These are phyloP conservation scores for Boletellus emodensis DNA, from an alignment of 768 basidiomycete species.

Conservation along the genomic window DNA sequence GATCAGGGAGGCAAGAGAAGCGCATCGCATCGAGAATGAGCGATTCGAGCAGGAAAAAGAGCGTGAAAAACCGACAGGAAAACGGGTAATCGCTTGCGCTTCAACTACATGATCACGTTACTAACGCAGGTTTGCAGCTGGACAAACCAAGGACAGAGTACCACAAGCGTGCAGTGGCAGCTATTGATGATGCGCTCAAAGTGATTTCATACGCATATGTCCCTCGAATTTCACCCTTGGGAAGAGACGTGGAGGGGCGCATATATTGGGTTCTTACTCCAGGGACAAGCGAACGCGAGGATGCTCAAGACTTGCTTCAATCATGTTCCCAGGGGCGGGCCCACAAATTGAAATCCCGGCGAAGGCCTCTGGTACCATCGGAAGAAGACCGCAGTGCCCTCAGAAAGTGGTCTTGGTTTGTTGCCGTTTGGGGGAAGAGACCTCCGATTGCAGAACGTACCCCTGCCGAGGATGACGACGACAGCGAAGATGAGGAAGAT, in stretches of 20 bases:
- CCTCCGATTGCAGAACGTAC: slow-evolving; percentile 33
- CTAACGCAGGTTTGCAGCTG: slow-evolving; percentile 26
- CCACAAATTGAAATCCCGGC: slow-evolving; percentile 35
- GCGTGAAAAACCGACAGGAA: slow-evolving; percentile 48
- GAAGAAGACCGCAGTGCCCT: slow-evolving; percentile 50
- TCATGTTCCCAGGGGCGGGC: slow-evolving; percentile 24
- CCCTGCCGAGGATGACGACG: slow-evolving; percentile 17
- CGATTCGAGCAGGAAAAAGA: slow-evolving; percentile 38
- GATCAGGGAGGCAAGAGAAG: slow-evolving; percentile 48
- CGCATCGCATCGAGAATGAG: slow-evolving; percentile 31
- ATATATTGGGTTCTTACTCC: slow-evolving; percentile 66
- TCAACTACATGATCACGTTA: neutral
- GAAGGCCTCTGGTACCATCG: slow-evolving; percentile 37
- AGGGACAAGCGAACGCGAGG: slow-evolving; percentile 53
- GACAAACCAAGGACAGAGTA: slow-evolving; percentile 41
- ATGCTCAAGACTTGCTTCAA: slow-evolving; percentile 32
- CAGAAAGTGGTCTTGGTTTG: slow-evolving; percentile 69
- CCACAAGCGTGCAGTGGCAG: slow-evolving; percentile 48
- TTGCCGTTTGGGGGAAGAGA: slow-evolving; percentile 69
- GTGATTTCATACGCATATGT: slow-evolving; percentile 43
- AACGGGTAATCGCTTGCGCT: slow-evolving; percentile 10
- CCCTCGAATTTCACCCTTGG: slow-evolving; percentile 58
- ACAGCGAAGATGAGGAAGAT: slow-evolving; percentile 23
- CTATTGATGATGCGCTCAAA: slow-evolving; percentile 55
- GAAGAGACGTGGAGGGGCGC: slow-evolving; percentile 64